Evolutionary conservation across 768 basidiomycete species (phyloP), one percentile per base, ranked within the genome.

Genomic region (Termitomyces sp.): DNA sequence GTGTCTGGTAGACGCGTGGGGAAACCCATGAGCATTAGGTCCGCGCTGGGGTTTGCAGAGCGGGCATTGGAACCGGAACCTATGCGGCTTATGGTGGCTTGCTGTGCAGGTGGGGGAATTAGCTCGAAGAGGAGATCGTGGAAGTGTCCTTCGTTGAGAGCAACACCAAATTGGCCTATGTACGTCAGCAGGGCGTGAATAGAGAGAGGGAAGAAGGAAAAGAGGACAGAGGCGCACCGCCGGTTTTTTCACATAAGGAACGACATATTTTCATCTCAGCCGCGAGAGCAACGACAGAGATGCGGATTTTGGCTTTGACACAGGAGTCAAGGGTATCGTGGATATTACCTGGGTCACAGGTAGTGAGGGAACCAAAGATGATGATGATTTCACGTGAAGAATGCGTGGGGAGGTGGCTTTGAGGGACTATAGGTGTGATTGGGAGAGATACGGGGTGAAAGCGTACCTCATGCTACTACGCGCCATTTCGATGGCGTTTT

Each of bases 1-100:
- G 85, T 84, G 63, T 91, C 88, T 0, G 95, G 92, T 6, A 97
- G 78, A 18, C 94, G 86, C 16, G 90, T 93, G 1, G 97, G 97
- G 72, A 99, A 99, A 9, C 97, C 97, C 93, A 99, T 98, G 82
- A 97, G 90, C 90, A 99, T 97, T 53, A 99, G 77, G 73, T 98
- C 96, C 0, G 92, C 87, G 0, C 87, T 82, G 22, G 83, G 82
- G 61, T 86, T 88, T 12, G 76, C 71, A 12, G 65, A 45, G 18
- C 64, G 66, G 42, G 67, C 56, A 5, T 78, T 73, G 75, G 75
- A 0, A 77, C 80, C 76, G 0, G 78, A 80, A 3, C 68, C 64
- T 18, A 76, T 66, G 30, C 84, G 79, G 6, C 78, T 69, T 22
- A 84, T 61, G 3, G 82, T 22, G n/a, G 38, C 77, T 6, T 80